Conservation (phyloP, 441 rosid species). For the Gossypium gossypioides region DNA sequence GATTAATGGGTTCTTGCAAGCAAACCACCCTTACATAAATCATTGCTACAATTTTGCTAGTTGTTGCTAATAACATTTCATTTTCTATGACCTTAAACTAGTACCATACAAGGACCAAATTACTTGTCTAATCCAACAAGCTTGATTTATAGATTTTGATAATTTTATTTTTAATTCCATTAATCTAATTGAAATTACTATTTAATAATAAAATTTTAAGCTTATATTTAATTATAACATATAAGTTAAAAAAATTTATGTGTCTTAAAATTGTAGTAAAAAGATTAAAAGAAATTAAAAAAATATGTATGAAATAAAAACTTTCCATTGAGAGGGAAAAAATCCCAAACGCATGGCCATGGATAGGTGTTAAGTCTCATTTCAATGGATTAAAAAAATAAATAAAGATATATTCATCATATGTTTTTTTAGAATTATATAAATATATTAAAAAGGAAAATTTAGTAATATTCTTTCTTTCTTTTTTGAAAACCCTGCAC, state of each 20-base stretch:
- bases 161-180: neutral
- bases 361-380: neutral
- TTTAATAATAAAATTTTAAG: too few species aligned
- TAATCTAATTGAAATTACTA: too few species aligned
- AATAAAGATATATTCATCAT: neutral
- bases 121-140: neutral
- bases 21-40: constrained; percentile 11
- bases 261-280: too few species aligned
- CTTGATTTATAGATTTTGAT: neutral
- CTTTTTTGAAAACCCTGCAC: neutral
- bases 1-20: constrained; percentile 7
- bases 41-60: constrained; percentile 9
- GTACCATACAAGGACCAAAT: neutral
- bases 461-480: neutral
- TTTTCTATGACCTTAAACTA: constrained; percentile 1
- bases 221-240: too few species aligned
- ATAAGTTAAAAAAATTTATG: too few species aligned
- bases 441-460: neutral
- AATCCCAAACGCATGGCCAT: too few species aligned
- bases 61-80: constrained; percentile 17
- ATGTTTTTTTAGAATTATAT: neutral
- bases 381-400: too few species aligned
- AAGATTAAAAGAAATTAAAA: too few species aligned
- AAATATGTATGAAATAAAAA: too few species aligned
- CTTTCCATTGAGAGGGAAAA: too few species aligned